A percentile compares a stretch with the other conserved stretches of the same genome.
Evolutionary conservation across 2,329 filamentous ascomycete species (phyloP).

Genomic region (Bisporella sp.): DNA sequence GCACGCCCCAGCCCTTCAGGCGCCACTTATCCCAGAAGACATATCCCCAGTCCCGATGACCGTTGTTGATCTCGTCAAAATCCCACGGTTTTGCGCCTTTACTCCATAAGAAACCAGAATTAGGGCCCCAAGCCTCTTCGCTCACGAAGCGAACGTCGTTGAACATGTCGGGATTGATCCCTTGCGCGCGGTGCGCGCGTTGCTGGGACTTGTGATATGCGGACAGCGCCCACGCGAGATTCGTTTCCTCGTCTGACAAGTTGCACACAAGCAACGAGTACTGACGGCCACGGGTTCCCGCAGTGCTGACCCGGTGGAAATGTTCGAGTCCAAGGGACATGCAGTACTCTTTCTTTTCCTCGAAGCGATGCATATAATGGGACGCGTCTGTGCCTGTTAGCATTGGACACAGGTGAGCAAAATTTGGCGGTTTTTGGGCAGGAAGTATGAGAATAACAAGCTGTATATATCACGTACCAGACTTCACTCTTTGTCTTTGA

Average conservation of each 20-base stretch:
- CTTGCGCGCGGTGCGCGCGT: not conserved
- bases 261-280: not conserved
- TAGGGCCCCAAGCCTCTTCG: not conserved
- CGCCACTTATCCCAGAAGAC: not conserved
- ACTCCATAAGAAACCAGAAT: not conserved
- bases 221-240: not conserved
- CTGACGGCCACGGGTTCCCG: not conserved
- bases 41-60: not conserved
- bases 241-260: not conserved
- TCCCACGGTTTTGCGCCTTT: not conserved
- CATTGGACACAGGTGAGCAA: too few species aligned
- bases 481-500: not conserved
- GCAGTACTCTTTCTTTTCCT: not conserved
- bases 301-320: not conserved
- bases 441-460: too few species aligned
- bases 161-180: not conserved
- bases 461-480: not conserved
- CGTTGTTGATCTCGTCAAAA: not conserved
- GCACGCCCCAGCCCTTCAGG: not conserved
- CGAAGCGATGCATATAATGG: too few species aligned
- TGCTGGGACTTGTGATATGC: not conserved
- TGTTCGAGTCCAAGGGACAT: not conserved
- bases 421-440: too few species aligned
- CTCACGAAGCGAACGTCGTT: not conserved
- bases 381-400: too few species aligned